phyloP scores from a whole-genome alignment of 768 basidiomycete species.

The Sarcomyxa edulis region DNA sequence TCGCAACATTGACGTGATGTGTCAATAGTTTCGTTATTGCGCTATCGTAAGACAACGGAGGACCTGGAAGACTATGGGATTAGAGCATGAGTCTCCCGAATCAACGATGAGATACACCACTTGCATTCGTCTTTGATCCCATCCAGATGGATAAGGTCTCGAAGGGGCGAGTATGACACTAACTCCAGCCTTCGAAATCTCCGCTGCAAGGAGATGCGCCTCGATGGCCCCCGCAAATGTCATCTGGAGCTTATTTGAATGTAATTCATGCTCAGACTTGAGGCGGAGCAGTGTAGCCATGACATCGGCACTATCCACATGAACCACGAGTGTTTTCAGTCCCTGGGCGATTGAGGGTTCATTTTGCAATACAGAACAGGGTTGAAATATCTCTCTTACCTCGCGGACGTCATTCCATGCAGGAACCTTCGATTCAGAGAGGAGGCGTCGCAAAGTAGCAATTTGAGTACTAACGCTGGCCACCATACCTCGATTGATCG shows the following conservation, averaged over 20 bases:
- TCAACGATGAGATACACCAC: constrained; percentile 13
- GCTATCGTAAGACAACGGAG: constrained; percentile 56
- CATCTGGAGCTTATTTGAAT: constrained; percentile 27
- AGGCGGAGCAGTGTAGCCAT: constrained; percentile 66
- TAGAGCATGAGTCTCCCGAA: neutral
- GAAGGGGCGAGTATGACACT: constrained; percentile 67
- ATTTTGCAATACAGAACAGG: constrained; percentile 14
- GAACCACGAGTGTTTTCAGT: constrained; percentile 55
- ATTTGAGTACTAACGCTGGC: constrained; percentile 63
- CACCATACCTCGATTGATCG: constrained; percentile 27
- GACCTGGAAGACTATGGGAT: constrained; percentile 52
- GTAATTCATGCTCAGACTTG: constrained; percentile 45
- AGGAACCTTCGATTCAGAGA: constrained; percentile 26
- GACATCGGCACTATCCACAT: constrained; percentile 67
- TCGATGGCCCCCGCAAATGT: constrained; percentile 61
- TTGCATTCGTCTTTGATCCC: constrained; percentile 64
- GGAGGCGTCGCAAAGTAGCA: constrained; percentile 42
- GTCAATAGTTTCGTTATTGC: constrained; percentile 47
- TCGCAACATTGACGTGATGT: constrained; percentile 57
- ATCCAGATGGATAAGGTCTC: constrained; percentile 56
- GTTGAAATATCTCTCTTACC: constrained; percentile 19
- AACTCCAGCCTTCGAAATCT: constrained; percentile 56
- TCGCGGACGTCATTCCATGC: constrained; percentile 32
- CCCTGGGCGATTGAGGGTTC: constrained; percentile 40
- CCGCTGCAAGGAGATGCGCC: constrained; percentile 54